Conservation (phyloP, 108 stramenopile genomes). For the Stephanodiscus minutulus region DNA sequence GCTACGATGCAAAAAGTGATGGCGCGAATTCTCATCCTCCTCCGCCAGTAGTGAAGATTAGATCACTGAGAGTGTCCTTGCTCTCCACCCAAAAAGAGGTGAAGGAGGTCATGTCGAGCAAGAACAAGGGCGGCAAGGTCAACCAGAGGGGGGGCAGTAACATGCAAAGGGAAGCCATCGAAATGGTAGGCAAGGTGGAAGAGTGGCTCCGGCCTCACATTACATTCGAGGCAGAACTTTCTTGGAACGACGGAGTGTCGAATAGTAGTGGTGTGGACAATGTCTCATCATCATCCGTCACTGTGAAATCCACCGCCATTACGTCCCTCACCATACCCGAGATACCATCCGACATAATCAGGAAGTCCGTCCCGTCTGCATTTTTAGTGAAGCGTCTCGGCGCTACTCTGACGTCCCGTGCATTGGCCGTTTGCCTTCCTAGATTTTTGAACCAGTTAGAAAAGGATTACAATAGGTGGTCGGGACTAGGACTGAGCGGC, state of each 20-base stretch:
- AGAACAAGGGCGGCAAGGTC: neutral
- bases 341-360: conserved; percentile 36
- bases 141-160: neutral
- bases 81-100: conserved; percentile 52
- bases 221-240: conserved; percentile 49
- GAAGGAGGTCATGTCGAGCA: conserved; percentile 22
- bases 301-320: conserved; percentile 43
- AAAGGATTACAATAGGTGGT: conserved; percentile 49
- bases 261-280: neutral
- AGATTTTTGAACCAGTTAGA: conserved; percentile 50
- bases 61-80: conserved; percentile 48
- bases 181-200: conserved; percentile 47
- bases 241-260: conserved; percentile 28
- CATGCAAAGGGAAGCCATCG: conserved; percentile 47
- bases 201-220: conserved; percentile 50
- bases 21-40: neutral
- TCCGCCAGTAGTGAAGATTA: conserved; percentile 38
- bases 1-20: neutral
- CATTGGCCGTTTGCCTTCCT: conserved; percentile 48
- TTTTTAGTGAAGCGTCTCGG: conserved; percentile 52
- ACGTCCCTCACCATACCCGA: conserved; percentile 49
- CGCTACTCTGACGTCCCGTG: conserved; percentile 44
- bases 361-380: conserved; percentile 39
- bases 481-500: conserved; percentile 12
- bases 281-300: conserved; percentile 25